Evolutionary conservation across 225 moss, liverwort and hornwort species (phyloP), one percentile per base, ranked within the genome.

Genomic region (Pseudisothecium myosuroides): DNA sequence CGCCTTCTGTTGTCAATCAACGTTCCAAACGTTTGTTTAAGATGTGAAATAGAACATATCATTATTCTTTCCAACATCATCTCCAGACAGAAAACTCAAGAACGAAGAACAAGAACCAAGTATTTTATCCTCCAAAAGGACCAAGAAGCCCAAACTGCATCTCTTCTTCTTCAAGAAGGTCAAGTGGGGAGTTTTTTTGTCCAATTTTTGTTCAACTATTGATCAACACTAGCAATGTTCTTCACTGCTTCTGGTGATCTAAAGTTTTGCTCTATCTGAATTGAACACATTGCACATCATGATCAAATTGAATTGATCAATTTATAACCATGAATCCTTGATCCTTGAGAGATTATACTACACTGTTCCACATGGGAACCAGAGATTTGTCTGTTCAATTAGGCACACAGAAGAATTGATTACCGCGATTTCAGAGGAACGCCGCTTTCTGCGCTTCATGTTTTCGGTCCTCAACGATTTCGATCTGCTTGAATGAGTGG

Each of bases 1-100:
- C 49, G 91, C 93, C 88, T 93, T 95, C 98, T 98, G 95, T 86
- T 87, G 58, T 81, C 80, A 85, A 50, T 56, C 84, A 91, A 83
- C 20, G 13, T 73, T 84, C 81, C 84, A 87, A 89, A 80, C 16
- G 5, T 80, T 77, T 56, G 55, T 41, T 36, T 61, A 39, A 87
- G 60, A 52, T 47, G 49, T 67, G 62, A 74, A 34, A 45, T n/a
- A 31, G 54, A 34, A 64, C 43, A 66, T 20, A 72, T 28, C 47
- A n/a, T 76, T 55, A 29, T 43, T 73, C 80, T 60, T 28, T 84
- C 59, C 89, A 6, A 74, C 54, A 74, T 47, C 81, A 83, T 59
- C 66, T 63, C 58, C 49, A 59, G 39, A 55, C 28, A 61, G 49
- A 58, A 86, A 89, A 76, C 28, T 68, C 60, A 75, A 82, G 17